Base-by-base conservation (phyloP, 768 basidiomycete species). In the Pilatotrama ljubarskyi region DNA sequence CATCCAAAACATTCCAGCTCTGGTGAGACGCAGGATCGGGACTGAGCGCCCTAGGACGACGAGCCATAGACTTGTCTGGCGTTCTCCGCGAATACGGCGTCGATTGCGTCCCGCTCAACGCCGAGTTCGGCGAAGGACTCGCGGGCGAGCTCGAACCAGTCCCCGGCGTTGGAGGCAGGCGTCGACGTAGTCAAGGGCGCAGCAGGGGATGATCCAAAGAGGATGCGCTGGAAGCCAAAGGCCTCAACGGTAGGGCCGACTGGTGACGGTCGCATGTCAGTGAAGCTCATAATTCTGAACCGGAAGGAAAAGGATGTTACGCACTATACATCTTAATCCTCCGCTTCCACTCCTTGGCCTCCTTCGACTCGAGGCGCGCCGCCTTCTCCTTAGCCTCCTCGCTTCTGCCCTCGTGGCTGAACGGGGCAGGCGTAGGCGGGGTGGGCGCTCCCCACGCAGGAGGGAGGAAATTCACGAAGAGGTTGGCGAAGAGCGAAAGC, bases 251-350 rank as follows among this genome's bases (percentile, higher is more conserved):
- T 87, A 15, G 90, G 92, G 8, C 85, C 88, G 64, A 93, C 91
- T 94, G 59, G 4, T 20, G 22, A 46, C 49, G 13, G 9, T 38
- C 29, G 17, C 43, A 42, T 9, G 38, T 58, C 5, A 61, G 58
- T 40, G 22, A 50, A n/a, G 18, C 18, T 13, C 20, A 18, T 43
- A 22, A 32, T 50, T 10, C 40, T 38, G 26, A 36, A 62, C 53
- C 47, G 52, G 29, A 17, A 41, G 22, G 43, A 14, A 22, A 25
- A 64, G 37, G 25, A 22, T 17, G n/a, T n/a, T n/a, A 85, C 91
- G 76, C 68, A 93, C 91, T 76, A 75, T 91, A 93, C 83, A 93
- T 89, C 78, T 89, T 93, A 73, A 93, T 83, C 57, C 89, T 78
- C 51, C 86, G 81, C 70, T 75, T 82, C 74, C 82, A 73, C 61